Evolutionary conservation across 202 grass and related monocot species (phyloP).

Genomic region (Setaria viridis): DNA sequence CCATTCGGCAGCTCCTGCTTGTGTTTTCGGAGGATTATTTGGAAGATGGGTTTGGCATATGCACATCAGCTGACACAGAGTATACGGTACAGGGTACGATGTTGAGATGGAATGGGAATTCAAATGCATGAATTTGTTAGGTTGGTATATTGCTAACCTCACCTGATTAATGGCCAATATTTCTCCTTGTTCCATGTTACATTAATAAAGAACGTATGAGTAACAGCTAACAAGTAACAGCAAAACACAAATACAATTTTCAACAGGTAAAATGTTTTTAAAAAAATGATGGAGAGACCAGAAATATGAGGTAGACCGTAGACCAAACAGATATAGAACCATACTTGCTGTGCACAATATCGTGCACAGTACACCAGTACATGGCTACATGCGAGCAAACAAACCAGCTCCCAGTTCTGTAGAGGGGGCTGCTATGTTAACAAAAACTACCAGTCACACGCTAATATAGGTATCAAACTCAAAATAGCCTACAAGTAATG

Average conservation of each 20-base stretch:
- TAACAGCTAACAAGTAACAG: background rate
- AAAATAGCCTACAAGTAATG: background rate
- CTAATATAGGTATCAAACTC: background rate
- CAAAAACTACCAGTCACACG: background rate
- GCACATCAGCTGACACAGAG: background rate
- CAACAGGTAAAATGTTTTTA: background rate
- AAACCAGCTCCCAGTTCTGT: conserved; percentile 6
- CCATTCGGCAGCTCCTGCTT: conserved; percentile 14
- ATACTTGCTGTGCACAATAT: background rate
- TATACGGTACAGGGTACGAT: conserved; percentile 39
- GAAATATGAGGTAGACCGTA: background rate
- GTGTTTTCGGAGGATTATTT: conserved; percentile 37
- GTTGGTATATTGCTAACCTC: too few relatives aligned
- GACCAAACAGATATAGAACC: background rate
- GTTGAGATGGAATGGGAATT: conserved; percentile 1
- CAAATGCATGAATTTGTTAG: conserved; percentile 3
- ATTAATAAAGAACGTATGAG: background rate
- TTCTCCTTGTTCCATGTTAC: background rate
- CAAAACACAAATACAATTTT: background rate
- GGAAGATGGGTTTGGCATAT: background rate
- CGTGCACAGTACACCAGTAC: background rate
- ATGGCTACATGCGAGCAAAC: background rate
- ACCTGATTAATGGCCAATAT: background rate
- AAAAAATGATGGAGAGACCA: background rate
- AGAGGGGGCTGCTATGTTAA: background rate